Conservation (phyloP, 192 early-diverging fungal species). For the Umbelopsis vinacea region DNA sequence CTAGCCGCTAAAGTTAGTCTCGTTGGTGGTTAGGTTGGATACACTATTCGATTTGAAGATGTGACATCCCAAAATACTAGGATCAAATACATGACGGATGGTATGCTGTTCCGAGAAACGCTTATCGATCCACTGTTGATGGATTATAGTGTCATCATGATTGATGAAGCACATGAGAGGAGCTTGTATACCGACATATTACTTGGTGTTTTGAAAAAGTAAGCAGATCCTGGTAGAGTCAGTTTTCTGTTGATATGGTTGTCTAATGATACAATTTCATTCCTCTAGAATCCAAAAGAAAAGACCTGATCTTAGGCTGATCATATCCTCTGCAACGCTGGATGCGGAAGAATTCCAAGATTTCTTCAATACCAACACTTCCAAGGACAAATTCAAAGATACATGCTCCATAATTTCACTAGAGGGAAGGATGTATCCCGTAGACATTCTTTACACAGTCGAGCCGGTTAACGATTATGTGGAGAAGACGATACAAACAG, state of each 20-base stretch:
- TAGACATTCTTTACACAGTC: slow-evolving; percentile 63
- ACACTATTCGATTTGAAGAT: slow-evolving; percentile 75
- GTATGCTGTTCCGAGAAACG: slow-evolving; percentile 81
- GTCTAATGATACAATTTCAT: background rate
- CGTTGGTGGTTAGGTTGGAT: slow-evolving; percentile 59
- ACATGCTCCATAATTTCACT: slow-evolving; percentile 71
- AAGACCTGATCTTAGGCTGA: slow-evolving; percentile 70
- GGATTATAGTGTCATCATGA: slow-evolving; percentile 76
- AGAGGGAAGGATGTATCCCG: slow-evolving; percentile 76
- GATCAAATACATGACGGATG: slow-evolving; percentile 89
- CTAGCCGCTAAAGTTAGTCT: no score
- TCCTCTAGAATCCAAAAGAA: slow-evolving; percentile 65
- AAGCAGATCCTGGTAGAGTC: slow-evolving; percentile 20
- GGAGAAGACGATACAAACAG: slow-evolving; percentile 66
- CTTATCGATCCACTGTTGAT: slow-evolving; percentile 76
- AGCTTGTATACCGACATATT: slow-evolving; percentile 75
- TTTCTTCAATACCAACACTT: slow-evolving; percentile 69
- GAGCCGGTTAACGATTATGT: slow-evolving; percentile 71
- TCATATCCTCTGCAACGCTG: slow-evolving; percentile 84
- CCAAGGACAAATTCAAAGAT: slow-evolving; percentile 48
- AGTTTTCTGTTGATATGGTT: background rate
- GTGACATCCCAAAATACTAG: slow-evolving; percentile 51
- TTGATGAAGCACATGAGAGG: slow-evolving; percentile 82
- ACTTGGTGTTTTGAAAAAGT: slow-evolving; percentile 81
- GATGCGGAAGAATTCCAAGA: slow-evolving; percentile 73